phyloP scores from a whole-genome alignment of 108 stramenopile species.

The Nitzschia putrida region DNA sequence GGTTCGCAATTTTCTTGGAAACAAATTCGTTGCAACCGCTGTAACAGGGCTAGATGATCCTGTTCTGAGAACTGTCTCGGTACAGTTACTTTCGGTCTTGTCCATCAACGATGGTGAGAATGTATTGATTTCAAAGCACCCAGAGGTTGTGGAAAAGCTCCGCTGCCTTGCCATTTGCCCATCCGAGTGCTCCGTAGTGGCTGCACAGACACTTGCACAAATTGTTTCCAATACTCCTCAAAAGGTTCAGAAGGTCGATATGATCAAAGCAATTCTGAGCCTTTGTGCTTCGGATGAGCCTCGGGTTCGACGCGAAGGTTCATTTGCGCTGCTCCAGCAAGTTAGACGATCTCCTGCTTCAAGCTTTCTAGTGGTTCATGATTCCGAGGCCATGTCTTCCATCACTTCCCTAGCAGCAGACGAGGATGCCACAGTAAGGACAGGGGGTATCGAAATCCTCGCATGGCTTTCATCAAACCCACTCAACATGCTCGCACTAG shows the following conservation, averaged over 20 bases:
- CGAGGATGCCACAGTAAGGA: background rate
- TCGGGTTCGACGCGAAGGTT: background rate
- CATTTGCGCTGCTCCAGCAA: constrained; percentile 1
- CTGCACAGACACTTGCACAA: background rate
- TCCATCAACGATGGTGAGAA: background rate
- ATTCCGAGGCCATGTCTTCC: constrained; percentile 1
- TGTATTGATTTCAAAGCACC: background rate
- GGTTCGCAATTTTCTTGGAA: background rate
- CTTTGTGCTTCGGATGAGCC: constrained; percentile 5
- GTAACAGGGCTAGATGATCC: background rate
- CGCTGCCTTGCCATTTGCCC: background rate
- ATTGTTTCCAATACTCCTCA: background rate
- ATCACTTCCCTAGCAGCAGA: background rate
- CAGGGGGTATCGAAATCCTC: background rate
- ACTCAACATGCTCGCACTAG: constrained; percentile 3
- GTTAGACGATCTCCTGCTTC: background rate
- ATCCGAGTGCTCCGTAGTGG: background rate
- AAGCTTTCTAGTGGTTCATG: constrained; percentile 20
- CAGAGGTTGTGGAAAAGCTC: background rate
- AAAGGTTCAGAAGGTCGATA: background rate
- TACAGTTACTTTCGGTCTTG: background rate
- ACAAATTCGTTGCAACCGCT: constrained; percentile 6
- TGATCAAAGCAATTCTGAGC: constrained; percentile 5
- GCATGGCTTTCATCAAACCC: constrained; percentile 6
- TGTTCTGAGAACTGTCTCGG: background rate